Percentiles rank a stretch among this genome's conserved stretches.
These are phyloP conservation scores for Austroboletus niveus DNA, from an alignment of 1,284 basidiomycete species.

Conservation along the genomic window DNA sequence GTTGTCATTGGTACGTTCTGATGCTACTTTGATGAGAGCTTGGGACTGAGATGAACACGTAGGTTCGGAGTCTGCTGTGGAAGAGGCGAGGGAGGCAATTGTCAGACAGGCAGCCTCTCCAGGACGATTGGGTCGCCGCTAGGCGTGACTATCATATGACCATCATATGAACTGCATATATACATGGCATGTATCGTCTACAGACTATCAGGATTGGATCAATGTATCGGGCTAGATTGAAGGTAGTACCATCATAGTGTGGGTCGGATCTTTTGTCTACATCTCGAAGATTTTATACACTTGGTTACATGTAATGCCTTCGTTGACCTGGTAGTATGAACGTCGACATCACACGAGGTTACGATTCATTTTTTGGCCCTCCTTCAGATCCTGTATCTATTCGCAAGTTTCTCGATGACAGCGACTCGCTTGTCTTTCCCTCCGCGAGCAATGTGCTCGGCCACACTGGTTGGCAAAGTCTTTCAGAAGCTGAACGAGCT, in stretches of 20 bases:
- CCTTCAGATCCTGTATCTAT: conserved; percentile 50
- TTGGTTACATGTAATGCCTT: background rate
- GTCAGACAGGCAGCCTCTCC: conserved; percentile 56
- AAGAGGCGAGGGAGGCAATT: conserved; percentile 80
- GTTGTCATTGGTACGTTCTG: conserved; percentile 71
- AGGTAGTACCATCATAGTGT: background rate
- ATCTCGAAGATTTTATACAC: no score
- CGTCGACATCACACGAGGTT: conserved; percentile 24
- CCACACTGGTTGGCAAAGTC: conserved; percentile 24
- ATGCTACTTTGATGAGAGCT: background rate
- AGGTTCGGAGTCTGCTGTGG: conserved; percentile 71
- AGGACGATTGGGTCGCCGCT: conserved; percentile 48
- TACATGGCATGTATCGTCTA: conserved; percentile 28
- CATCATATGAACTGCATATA: conserved; percentile 16
- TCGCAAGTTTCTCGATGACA: conserved; percentile 39
- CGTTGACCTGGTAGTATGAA: conserved; percentile 16
- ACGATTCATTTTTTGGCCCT: conserved; percentile 48
- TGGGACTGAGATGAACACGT: conserved; percentile 9
- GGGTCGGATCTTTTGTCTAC: no score
- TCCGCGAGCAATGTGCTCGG: conserved; percentile 10
- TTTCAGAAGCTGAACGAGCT: conserved; percentile 28
- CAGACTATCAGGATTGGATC: conserved; percentile 30
- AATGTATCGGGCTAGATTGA: conserved; percentile 4
- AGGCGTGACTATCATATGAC: conserved; percentile 6
- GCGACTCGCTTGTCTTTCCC: conserved; percentile 12